These are phyloP conservation scores for Athelia sp. DNA, from an alignment of 1,284 basidiomycete species.

Conservation along the genomic window DNA sequence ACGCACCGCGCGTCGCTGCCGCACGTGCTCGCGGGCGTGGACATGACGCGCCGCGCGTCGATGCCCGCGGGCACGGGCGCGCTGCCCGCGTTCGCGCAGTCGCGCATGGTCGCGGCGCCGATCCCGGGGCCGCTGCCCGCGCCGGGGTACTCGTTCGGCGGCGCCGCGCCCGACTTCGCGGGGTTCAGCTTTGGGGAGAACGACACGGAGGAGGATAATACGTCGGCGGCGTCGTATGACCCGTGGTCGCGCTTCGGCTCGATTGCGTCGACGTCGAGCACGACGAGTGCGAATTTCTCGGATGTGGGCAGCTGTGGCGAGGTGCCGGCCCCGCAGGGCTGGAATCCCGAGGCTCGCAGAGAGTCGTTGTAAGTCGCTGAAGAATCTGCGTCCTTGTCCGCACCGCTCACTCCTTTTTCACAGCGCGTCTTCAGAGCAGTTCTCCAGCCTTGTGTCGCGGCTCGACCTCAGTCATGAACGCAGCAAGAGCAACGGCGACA, in stretches of 20 bases:
- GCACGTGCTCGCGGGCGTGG: constrained; percentile 2
- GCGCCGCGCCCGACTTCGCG: constrained; percentile 35
- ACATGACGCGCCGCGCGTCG: neutral
- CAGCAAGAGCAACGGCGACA: neutral
- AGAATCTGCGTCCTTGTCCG: constrained; percentile 7
- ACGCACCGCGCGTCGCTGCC: neutral
- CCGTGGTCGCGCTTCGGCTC: constrained; percentile 52
- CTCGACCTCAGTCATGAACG: constrained; percentile 34
- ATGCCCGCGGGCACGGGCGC: neutral
- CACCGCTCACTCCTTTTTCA: constrained; percentile 12
- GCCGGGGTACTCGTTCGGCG: constrained; percentile 64
- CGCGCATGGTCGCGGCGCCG: constrained; percentile 44
- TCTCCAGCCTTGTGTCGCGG: constrained; percentile 41
- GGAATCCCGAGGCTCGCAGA: constrained; percentile 29
- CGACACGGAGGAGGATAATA: constrained; percentile 38
- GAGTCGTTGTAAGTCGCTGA: constrained; percentile 47
- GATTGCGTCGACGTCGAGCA: constrained; percentile 52
- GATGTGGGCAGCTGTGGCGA: constrained; percentile 40
- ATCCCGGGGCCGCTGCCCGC: constrained; percentile 68
- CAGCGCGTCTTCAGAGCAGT: constrained; percentile 25
- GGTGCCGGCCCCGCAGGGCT: constrained; percentile 24
- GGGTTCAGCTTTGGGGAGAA: constrained; percentile 34
- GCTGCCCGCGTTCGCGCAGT: constrained; percentile 34
- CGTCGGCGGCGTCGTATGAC: constrained; percentile 33
- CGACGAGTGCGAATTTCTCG: constrained; percentile 44